Conservation (phyloP, 768 basidiomycete species). For the Brasilioporus rufonigricans region DNA sequence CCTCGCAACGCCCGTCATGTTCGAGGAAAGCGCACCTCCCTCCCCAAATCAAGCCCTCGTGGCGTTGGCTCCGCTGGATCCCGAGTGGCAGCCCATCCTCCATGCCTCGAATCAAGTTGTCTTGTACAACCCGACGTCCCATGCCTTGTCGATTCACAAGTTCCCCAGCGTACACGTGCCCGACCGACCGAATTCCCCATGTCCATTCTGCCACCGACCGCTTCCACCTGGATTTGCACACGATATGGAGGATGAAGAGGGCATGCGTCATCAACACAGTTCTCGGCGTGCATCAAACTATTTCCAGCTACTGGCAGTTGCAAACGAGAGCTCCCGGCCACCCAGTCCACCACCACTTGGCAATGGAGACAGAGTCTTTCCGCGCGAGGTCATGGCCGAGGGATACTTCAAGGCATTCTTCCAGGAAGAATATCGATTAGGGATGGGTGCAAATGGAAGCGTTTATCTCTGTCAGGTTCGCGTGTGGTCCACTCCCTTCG, state of each 20-base stretch:
- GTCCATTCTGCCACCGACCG: constrained; percentile 74
- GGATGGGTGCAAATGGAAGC: constrained; percentile 93
- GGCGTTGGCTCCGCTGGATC: constrained; percentile 22
- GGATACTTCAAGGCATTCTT: constrained; percentile 95
- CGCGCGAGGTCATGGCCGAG: constrained; percentile 76
- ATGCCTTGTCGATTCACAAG: constrained; percentile 67
- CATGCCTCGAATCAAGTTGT: constrained; percentile 86
- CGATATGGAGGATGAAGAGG: constrained; percentile 22
- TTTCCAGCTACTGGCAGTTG: constrained; percentile 71
- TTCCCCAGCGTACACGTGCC: constrained; percentile 28
- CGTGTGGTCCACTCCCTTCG: background rate
- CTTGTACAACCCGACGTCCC: constrained; percentile 81
- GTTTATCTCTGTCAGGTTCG: constrained; percentile 86
- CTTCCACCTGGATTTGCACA: constrained; percentile 47
- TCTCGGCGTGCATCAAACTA: constrained; percentile 67
- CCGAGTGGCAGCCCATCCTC: constrained; percentile 75
- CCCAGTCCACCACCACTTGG: constrained; percentile 44
- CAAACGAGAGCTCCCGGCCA: constrained; percentile 62
- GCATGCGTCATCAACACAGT: constrained; percentile 39
- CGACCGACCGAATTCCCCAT: constrained; percentile 34
- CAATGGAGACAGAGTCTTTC: constrained; percentile 41
- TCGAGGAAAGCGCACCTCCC: constrained; percentile 31
- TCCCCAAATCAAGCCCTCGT: constrained; percentile 33
- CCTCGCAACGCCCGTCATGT: constrained; percentile 18
- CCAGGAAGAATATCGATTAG: constrained; percentile 81